Conservation (phyloP, 2,329 filamentous ascomycete genomes). For the Trichoderma guizhouense region DNA sequence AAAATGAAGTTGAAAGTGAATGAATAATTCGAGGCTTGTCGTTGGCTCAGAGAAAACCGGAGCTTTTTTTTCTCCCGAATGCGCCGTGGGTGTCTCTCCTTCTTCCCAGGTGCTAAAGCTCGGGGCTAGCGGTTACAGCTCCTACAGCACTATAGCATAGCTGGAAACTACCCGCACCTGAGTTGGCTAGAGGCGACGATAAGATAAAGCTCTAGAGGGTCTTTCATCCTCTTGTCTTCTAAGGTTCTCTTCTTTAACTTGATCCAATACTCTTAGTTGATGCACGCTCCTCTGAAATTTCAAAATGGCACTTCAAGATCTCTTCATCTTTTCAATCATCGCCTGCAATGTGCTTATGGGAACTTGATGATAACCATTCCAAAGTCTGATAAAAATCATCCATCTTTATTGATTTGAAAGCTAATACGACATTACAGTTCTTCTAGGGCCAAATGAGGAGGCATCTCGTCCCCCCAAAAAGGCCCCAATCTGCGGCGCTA, state of each 20-base stretch:
- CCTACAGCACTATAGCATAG: not conserved
- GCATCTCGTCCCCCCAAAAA: not conserved
- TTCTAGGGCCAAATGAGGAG: not conserved
- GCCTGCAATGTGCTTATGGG: not conserved
- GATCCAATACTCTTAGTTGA: not conserved
- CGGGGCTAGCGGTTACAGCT: not conserved
- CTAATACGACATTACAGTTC: not conserved
- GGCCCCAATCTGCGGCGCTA: no score
- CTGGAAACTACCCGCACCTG: not conserved
- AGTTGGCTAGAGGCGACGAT: conserved; percentile 8
- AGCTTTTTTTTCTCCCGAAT: conserved; percentile 9
- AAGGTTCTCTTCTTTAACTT: not conserved
- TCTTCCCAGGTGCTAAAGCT: not conserved
- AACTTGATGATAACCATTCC: not conserved
- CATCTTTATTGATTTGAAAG: not conserved
- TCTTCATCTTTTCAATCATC: not conserved
- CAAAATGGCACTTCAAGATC: not conserved
- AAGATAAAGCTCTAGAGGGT: conserved; percentile 2
- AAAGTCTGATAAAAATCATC: not conserved
- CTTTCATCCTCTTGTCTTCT: not conserved
- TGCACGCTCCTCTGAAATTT: not conserved
- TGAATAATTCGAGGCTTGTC: not conserved
- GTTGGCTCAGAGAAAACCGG: not conserved
- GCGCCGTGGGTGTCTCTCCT: not conserved
- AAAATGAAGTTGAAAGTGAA: not conserved